These are phyloP conservation scores for Agrostemma githago DNA, from an alignment of 148 eudicot species.

Conservation along the genomic window DNA sequence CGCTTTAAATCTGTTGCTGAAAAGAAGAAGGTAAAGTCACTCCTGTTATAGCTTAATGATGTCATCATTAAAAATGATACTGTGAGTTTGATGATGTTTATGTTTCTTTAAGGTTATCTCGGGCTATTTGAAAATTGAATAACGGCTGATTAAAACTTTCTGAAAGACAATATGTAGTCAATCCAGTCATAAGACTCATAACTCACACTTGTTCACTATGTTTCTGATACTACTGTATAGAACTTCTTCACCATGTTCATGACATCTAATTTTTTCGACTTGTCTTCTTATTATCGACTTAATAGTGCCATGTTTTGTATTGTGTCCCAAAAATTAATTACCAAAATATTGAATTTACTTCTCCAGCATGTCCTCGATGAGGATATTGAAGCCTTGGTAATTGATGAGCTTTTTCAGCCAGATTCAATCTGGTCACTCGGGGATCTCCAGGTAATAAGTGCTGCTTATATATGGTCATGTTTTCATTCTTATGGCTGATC, in stretches of 20 bases:
- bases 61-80: not conserved
- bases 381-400: conserved; percentile 76
- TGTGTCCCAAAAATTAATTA: not conserved
- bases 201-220: too few species aligned
- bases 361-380: conserved; percentile 71
- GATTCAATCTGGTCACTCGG: conserved; percentile 83
- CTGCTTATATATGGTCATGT: not conserved
- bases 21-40: conserved; percentile 62
- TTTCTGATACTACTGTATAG: not conserved
- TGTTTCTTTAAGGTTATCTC: too few species aligned
- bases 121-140: too few species aligned
- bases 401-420: conserved; percentile 90
- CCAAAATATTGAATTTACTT: not conserved
- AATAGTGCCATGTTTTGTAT: not conserved
- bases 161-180: not conserved
- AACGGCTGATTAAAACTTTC: too few species aligned
- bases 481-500: not conserved
- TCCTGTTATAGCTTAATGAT: not conserved
- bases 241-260: not conserved
- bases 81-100: not conserved
- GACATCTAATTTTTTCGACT: not conserved
- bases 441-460: conserved; percentile 63
- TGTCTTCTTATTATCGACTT: not conserved
- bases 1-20: conserved; percentile 90
- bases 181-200: not conserved